Conservation (phyloP, 768 basidiomycete genomes). For the Phylloporus arenicola region DNA sequence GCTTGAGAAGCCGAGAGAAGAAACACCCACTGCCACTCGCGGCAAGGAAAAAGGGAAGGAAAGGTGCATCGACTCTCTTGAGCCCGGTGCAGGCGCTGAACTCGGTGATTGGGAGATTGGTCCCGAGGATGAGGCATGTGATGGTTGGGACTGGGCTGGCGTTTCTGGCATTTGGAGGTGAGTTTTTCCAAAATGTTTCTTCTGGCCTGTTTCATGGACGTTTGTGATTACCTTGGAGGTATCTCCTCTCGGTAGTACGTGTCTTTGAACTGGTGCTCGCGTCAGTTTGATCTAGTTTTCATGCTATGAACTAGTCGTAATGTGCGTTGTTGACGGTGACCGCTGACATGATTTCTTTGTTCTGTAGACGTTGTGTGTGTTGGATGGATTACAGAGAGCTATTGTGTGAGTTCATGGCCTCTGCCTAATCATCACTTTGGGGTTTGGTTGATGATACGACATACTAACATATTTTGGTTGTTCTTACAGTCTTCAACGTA, state of each 20-base stretch:
- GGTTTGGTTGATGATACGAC: not conserved
- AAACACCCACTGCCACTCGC: not conserved
- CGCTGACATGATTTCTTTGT: constrained; percentile 4
- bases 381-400: constrained; percentile 57
- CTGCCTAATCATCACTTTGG: not conserved
- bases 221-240: not conserved
- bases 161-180: constrained; percentile 51
- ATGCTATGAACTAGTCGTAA: not conserved
- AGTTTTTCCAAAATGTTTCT: constrained; percentile 13
- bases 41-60: constrained; percentile 20
- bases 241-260: not conserved
- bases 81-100: not conserved
- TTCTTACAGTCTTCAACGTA: constrained; percentile 22
- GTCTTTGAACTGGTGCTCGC: not conserved
- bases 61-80: not conserved
- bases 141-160: constrained; percentile 60
- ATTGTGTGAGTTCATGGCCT: constrained; percentile 35
- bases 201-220: not conserved
- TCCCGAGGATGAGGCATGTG: constrained; percentile 19
- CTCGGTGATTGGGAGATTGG: constrained; percentile 22
- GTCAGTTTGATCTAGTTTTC: not conserved
- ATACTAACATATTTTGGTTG: not conserved
- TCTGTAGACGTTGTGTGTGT: constrained; percentile 46
- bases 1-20: constrained; percentile 8
- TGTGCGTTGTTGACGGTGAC: not conserved